Percentiles rank a stretch among this genome's conserved stretches.
These are phyloP conservation scores for Umbelopsis isabellina DNA, from an alignment of 192 early-diverging fungal genomes.

Conservation along the genomic window DNA sequence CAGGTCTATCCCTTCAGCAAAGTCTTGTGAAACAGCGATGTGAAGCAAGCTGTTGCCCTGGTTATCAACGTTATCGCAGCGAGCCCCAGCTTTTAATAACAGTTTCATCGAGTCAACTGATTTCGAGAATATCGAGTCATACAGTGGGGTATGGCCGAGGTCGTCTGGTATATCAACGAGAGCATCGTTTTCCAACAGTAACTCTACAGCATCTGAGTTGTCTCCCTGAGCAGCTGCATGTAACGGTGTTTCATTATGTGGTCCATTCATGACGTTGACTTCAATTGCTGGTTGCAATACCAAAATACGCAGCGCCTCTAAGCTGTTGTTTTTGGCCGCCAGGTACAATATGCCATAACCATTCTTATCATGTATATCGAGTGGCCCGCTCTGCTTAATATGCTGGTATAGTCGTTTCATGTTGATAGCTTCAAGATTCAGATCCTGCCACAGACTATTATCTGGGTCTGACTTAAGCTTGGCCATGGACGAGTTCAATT, in stretches of 20 bases:
- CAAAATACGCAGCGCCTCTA: constrained; percentile 41
- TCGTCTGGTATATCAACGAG: constrained; percentile 28
- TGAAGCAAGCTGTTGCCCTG: constrained; percentile 37
- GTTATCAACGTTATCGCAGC: constrained; percentile 6
- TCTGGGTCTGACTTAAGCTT: not conserved
- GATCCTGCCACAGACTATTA: constrained; percentile 30
- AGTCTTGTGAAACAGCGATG: constrained; percentile 35
- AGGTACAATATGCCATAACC: constrained; percentile 43
- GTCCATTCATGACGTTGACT: constrained; percentile 37
- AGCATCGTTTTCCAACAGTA: constrained; percentile 37
- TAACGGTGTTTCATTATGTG: constrained; percentile 36
- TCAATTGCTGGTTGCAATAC: constrained; percentile 32
- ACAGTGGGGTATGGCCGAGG: constrained; percentile 40
- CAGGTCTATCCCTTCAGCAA: constrained; percentile 26
- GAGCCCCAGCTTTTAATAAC: constrained; percentile 27
- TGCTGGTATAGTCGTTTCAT: constrained; percentile 41
- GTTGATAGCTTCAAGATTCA: constrained; percentile 29
- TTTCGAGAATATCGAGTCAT: constrained; percentile 32
- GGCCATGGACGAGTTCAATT: not conserved
- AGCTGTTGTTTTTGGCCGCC: constrained; percentile 36
- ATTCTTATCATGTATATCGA: constrained; percentile 17
- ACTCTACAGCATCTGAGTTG: constrained; percentile 34
- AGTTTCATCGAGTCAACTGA: constrained; percentile 22
- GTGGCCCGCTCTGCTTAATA: constrained; percentile 26
- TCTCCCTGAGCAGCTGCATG: constrained; percentile 30